Base-by-base conservation (phyloP, 371 early-diverging fungal genomes). In the Globomyces sp. region DNA sequence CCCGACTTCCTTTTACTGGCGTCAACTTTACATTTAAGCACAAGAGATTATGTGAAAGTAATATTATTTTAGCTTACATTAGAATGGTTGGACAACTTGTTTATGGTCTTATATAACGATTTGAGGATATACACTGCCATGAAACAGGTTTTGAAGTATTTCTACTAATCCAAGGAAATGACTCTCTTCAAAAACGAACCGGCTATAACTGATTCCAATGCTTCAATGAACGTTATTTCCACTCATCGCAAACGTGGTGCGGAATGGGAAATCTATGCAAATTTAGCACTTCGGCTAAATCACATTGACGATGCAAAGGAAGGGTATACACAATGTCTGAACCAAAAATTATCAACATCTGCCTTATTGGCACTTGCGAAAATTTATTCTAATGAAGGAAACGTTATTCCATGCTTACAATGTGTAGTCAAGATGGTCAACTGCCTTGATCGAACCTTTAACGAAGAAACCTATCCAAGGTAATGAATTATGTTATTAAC, bases 181-280 rank as follows among this genome's bases (percentile, higher is more conserved):
- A 51, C 70, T 1, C 77, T 77, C 46, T 80, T 73, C 65, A 69
- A 66, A 52, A 71, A 74, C 24, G 64, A 68, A 45, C 6, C 44
- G n/a, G 52, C 52, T 8, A 64, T 68, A 1, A 86, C 87, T 63
- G 73, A 84, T 39, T 80, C 86, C 47, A 86, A 86, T 11, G 84
- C 86, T 5, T 78, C 90, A 72, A 80, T 90, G 55, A 58, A 58
- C 45, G n/a, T 58, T 6, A 11, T 47, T 47, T 58, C 44, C 24
- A 13, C 55, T 42, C 92, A 91, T 71, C 88, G 92, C 44, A 93
- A 93, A 75, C 91, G 95, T 13, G 92, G 90, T 52, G 88, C 92
- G 6, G 97, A 96, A 73, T 98, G 98, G 98, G 97, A 96, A 75
- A 81, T 93, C 13, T 87, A 94, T 55, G 98, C 97, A 46, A 95